phyloP scores from a whole-genome alignment of 805 yeast genomes.

The Priceomyces haplophilus region DNA sequence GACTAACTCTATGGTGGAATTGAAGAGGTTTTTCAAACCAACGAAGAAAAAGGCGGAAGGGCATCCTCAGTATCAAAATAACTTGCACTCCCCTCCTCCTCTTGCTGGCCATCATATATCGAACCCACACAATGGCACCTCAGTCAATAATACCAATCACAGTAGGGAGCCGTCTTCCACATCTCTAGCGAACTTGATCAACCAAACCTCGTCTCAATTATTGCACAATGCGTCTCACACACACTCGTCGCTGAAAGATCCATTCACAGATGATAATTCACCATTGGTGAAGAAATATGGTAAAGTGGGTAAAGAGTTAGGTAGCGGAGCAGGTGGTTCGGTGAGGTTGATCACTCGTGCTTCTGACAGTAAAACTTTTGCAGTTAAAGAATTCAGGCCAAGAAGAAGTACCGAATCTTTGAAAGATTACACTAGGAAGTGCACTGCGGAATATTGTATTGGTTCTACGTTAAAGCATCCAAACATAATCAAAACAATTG shows the following conservation, averaged over 20 bases:
- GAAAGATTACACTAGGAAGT: constrained; percentile 86
- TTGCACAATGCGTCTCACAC: constrained; percentile 36
- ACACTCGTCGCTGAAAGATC: constrained; percentile 30
- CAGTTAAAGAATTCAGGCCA: constrained; percentile 88
- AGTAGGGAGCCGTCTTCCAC: constrained; percentile 34
- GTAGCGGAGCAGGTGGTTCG: constrained; percentile 95
- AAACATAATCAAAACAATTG: constrained; percentile 86
- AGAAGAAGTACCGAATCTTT: constrained; percentile 69
- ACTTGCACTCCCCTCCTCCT: constrained; percentile 28
- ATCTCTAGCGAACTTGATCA: constrained; percentile 33
- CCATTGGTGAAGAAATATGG: constrained; percentile 77
- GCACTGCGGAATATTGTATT: constrained; percentile 91
- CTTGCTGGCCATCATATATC: constrained; percentile 10
- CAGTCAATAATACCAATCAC: constrained; percentile 11
- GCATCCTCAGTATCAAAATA: constrained; percentile 17
- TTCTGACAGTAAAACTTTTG: constrained; percentile 70
- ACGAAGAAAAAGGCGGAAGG: constrained; percentile 28
- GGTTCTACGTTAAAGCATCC: constrained; percentile 89
- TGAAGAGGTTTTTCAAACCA: constrained; percentile 71
- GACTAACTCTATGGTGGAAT: constrained; percentile 60
- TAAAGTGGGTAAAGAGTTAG: constrained; percentile 80
- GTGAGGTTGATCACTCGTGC: constrained; percentile 71
- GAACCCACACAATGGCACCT: constrained; percentile 3
- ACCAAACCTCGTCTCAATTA: constrained; percentile 36
- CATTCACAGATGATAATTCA: constrained; percentile 34